A percentile compares a stretch with the other conserved stretches of the same genome.
Evolutionary conservation across 2,329 filamentous ascomycete species (phyloP).

Genomic region (Cercospora berteroae): DNA sequence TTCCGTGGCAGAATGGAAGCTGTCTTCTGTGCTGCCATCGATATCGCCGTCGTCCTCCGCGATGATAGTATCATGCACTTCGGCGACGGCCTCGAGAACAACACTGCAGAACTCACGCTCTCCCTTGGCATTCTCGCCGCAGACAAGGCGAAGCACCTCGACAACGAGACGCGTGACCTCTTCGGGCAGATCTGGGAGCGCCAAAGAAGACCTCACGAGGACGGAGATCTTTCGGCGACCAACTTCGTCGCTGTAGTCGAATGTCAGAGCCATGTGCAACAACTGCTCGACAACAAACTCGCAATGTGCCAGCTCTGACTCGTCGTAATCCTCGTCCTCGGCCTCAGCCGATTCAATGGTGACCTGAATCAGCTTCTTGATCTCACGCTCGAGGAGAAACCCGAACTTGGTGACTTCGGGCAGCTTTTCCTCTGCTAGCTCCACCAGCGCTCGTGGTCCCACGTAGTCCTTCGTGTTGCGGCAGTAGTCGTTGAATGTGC

Average conservation of each 20-base stretch:
- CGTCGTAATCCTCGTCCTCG: constrained; percentile 58
- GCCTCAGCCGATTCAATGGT: constrained; percentile 54
- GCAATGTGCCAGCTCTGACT: constrained; percentile 79
- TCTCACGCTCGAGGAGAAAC: constrained; percentile 79
- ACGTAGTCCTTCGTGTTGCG: constrained; percentile 57
- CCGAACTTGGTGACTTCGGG: constrained; percentile 91
- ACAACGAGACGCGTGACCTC: constrained; percentile 87
- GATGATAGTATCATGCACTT: constrained; percentile 91
- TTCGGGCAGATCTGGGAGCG: constrained; percentile 83
- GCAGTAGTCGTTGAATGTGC: constrained; percentile 94
- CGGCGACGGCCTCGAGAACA: constrained; percentile 88
- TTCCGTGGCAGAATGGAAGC: constrained; percentile 90
- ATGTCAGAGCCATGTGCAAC: constrained; percentile 82
- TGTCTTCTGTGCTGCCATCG: constrained; percentile 58
- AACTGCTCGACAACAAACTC: constrained; percentile 97
- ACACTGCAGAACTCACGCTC: constrained; percentile 81
- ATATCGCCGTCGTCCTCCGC: constrained; percentile 60
- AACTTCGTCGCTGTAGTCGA: constrained; percentile 97
- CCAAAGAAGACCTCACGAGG: constrained; percentile 79
- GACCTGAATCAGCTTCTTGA: constrained; percentile 65
- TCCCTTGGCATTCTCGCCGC: constrained; percentile 68
- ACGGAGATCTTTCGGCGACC: constrained; percentile 95
- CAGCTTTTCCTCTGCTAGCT: constrained; percentile 87
- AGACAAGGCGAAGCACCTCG: constrained; percentile 78
- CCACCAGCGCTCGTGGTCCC: constrained; percentile 69